Base-by-base conservation (phyloP, 148 eudicot species). In the Vaccinium corymbosum region DNA sequence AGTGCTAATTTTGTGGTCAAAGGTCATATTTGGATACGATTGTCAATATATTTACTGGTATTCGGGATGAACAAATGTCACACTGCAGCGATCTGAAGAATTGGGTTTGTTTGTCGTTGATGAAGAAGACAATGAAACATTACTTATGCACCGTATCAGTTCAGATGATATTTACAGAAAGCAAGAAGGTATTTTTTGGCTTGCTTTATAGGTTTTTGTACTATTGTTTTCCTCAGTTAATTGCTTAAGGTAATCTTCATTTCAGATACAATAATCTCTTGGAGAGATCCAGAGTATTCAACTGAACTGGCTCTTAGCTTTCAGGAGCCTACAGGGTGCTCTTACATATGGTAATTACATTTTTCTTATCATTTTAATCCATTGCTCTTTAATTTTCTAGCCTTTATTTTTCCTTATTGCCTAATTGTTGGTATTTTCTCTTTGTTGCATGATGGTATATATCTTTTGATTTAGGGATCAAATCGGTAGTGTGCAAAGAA, bases 231-330 rank as follows among this genome's bases (percentile, higher is more conserved):
- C 19, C 15, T 9, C 22, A 15, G 15, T 46, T 81, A 35, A 7
- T 68, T 81, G 74, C 66, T 38, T n/a, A 38, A 59, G 72, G 38
- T 50, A 32, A 53, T 17, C 49, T 82, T 27, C 46, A 17, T 78
- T 79, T 32, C 90, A 97, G 99, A 94, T 85, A 97, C 98, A 85
- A 95, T 97, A 81, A 95, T 97, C 84, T 97, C 99, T 35, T 97
- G 99, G 99, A 93, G 93, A 86, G 99, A 97, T 90, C 98, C 98
- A 7, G 98, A 94, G 59, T 92, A 70, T 89, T 92, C 94, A 71
- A 90, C 91, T 49, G 98, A 97, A 80, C 79, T 97, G 83, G 99
- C 99, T 78, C 98, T 97, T 84, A 97, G 99, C 90, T 97, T 97
- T 88, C 98, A 94, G 86, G 99, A 97, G 87, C 87, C 84, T 70